Conservation (phyloP, 1,284 basidiomycete genomes). For the Lignosus rhinocerotis region DNA sequence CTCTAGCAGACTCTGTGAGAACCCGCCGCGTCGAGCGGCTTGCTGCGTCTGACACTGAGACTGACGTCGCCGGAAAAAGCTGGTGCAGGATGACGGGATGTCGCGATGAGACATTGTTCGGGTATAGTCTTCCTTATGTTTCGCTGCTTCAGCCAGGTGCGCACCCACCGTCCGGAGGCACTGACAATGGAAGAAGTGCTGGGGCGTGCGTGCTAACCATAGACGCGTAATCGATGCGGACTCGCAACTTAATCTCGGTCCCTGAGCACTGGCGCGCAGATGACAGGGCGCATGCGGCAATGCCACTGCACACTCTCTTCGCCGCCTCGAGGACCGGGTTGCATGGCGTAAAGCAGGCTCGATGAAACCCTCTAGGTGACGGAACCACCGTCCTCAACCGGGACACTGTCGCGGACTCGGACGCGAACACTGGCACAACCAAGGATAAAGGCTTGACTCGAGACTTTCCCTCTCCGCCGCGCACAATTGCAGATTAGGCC, state of each 20-base stretch:
- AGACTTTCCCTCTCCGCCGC: not conserved
- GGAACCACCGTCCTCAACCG: not conserved
- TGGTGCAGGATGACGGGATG: not conserved
- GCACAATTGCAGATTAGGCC: not conserved
- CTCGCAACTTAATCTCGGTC: conserved; percentile 8
- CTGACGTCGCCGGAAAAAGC: conserved; percentile 1
- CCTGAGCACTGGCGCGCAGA: conserved; percentile 1
- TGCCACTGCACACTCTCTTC: not conserved
- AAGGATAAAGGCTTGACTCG: not conserved
- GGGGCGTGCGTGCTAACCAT: conserved; percentile 4
- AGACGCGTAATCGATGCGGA: conserved; percentile 1
- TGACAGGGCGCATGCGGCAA: not conserved
- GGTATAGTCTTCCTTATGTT: conserved; percentile 11
- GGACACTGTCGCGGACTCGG: not conserved
- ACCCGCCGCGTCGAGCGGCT: not conserved
- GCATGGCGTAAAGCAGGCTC: not conserved
- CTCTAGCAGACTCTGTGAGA: not conserved
- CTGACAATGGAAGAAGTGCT: conserved; percentile 10
- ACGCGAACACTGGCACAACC: not conserved
- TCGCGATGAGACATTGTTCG: conserved; percentile 10
- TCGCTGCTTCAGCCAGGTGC: conserved; percentile 9
- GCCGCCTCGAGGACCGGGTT: not conserved
- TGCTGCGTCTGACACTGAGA: not conserved
- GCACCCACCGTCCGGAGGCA: conserved; percentile 14
- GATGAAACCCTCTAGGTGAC: not conserved